Conservation (phyloP, 2,329 filamentous ascomycete species). For the Cladosporium austrohemisphaericum region DNA sequence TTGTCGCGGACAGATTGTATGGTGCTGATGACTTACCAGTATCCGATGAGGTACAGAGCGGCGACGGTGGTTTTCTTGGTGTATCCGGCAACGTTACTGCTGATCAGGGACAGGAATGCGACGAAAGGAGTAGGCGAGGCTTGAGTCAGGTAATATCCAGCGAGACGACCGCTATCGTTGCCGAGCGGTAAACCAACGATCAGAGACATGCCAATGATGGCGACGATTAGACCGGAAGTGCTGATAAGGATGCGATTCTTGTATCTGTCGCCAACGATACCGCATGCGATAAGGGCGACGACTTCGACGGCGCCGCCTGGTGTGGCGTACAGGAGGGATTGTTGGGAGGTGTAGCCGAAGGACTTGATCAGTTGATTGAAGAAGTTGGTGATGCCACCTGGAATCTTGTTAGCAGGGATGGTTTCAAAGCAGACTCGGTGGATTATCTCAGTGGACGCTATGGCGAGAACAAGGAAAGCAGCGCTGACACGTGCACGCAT, state of each 20-base stretch:
- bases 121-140: constrained; percentile 61
- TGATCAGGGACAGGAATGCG: constrained; percentile 59
- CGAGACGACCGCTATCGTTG: constrained; percentile 56
- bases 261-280: constrained; percentile 55
- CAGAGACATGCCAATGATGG: constrained; percentile 61
- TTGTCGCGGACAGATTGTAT: constrained; percentile 56
- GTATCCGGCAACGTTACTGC: constrained; percentile 57
- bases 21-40: background rate
- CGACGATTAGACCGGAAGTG: constrained; percentile 48
- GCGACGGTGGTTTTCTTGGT: constrained; percentile 59
- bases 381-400: constrained; percentile 56
- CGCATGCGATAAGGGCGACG: constrained; percentile 53
- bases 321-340: constrained; percentile 62
- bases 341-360: constrained; percentile 61
- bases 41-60: constrained; percentile 50
- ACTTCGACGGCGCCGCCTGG: constrained; percentile 65
- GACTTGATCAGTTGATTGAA: constrained; percentile 58
- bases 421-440: no score
- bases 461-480: no score
- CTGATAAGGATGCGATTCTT: constrained; percentile 57
- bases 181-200: constrained; percentile 58
- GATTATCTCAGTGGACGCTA: no score
- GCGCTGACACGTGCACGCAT: no score
- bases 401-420: background rate
- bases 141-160: constrained; percentile 63